Percentiles rank a stretch among this genome's conserved stretches.
phyloP scores from a whole-genome alignment of 2,329 filamentous ascomycete genomes.

The Coleophoma eucalyptorum region DNA sequence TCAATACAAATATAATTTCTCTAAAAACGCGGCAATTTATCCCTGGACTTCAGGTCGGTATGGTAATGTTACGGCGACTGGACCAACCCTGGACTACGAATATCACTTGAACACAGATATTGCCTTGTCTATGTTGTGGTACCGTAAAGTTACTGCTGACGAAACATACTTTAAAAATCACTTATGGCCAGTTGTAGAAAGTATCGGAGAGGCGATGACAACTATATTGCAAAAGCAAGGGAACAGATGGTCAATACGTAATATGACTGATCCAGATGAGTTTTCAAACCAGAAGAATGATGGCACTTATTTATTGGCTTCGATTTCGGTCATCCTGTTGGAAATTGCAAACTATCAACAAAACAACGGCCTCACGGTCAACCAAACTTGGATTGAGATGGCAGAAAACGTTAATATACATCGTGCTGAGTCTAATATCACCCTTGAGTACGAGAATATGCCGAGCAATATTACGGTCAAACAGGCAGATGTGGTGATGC shows the following conservation, averaged over 20 bases:
- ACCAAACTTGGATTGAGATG: slow-evolving; percentile 53
- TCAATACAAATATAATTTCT: slow-evolving; percentile 8
- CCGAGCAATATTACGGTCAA: slow-evolving; percentile 10
- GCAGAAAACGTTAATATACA: slow-evolving; percentile 50
- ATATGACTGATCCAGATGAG: slow-evolving; percentile 61
- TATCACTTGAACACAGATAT: slow-evolving; percentile 17
- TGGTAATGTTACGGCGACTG: slow-evolving; percentile 16
- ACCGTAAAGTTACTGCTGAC: slow-evolving; percentile 5
- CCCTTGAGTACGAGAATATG: slow-evolving; percentile 24
- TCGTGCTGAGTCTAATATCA: slow-evolving; percentile 51
- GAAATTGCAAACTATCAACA: slow-evolving; percentile 31
- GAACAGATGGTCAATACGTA: slow-evolving; percentile 37
- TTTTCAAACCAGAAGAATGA: slow-evolving; percentile 36
- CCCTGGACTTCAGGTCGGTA: slow-evolving; percentile 14
- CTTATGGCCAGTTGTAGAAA: slow-evolving; percentile 10
- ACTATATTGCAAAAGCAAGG: background rate
- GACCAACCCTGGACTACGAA: slow-evolving; percentile 12
- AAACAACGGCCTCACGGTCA: slow-evolving; percentile 23
- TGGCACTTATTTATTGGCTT: slow-evolving; percentile 56
- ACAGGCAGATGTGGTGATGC: slow-evolving; percentile 14
- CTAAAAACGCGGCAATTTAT: slow-evolving; percentile 7
- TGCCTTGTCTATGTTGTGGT: slow-evolving; percentile 3
- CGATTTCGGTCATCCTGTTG: slow-evolving; percentile 32
- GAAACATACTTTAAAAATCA: slow-evolving; percentile 6
- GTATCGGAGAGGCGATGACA: slow-evolving; percentile 6